Evolutionary conservation across 345 rosid genomes (phyloP).

Genomic region (Raphanus raphanistrum): DNA sequence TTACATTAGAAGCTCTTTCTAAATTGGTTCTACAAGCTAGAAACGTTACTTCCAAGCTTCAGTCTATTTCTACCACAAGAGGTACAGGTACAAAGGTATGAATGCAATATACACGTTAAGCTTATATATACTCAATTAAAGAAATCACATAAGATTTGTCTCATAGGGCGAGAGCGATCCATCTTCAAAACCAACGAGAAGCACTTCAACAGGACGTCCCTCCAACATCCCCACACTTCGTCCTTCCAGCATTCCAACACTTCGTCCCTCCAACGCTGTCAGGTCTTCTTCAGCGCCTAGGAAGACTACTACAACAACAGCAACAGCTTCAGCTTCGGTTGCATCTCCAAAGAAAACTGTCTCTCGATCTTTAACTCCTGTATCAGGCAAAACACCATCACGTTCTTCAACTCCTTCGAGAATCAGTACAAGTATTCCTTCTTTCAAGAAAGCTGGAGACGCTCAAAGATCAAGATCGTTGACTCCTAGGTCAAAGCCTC

Average conservation of each 20-base stretch:
- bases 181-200: conserved; percentile 33
- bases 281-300: conserved; percentile 34
- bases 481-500: conserved; percentile 34
- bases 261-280: conserved; percentile 10
- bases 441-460: conserved; percentile 13
- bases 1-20: conserved; percentile 28
- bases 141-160: background rate
- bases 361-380: conserved; percentile 33
- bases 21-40: conserved; percentile 38
- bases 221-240: conserved; percentile 22
- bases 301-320: conserved; percentile 14
- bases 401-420: conserved; percentile 31
- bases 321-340: conserved; percentile 19
- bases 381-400: conserved; percentile 31
- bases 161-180: conserved; percentile 19
- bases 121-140: background rate
- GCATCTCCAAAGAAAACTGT: conserved; percentile 28
- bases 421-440: conserved; percentile 20
- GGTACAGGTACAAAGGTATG: conserved; percentile 16
- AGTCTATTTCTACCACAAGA: conserved; percentile 20
- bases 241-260: conserved; percentile 9
- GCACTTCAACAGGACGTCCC: conserved; percentile 28
- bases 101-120: background rate
- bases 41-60: conserved; percentile 28
- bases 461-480: conserved; percentile 36